A percentile compares a stretch with the other conserved stretches of the same genome.
These are phyloP conservation scores for Ophiostoma australiae DNA, from an alignment of 2,329 filamentous ascomycete genomes.

Conservation along the genomic window DNA sequence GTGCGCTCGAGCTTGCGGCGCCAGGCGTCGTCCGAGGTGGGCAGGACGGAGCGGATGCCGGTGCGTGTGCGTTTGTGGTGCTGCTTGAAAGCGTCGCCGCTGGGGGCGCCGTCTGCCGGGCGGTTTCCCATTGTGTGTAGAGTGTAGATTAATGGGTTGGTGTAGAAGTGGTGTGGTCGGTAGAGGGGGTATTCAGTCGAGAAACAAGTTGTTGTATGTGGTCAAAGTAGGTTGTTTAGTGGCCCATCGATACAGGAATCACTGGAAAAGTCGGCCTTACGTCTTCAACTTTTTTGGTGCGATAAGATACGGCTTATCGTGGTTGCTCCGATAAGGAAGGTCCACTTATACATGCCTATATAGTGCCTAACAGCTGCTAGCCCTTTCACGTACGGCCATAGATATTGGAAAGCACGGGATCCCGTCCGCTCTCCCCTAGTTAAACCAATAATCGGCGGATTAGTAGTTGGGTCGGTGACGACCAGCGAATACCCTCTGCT, in stretches of 20 bases:
- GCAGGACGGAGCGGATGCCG: conserved; percentile 24
- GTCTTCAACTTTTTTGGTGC: background rate
- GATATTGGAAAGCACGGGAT: no score
- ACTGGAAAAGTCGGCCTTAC: background rate
- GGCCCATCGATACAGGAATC: no score
- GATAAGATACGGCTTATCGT: background rate
- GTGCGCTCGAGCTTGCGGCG: conserved; percentile 48
- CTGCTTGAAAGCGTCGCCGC: conserved; percentile 2
- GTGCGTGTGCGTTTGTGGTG: conserved; percentile 24
- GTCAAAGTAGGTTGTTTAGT: background rate
- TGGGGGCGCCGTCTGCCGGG: conserved; percentile 10
- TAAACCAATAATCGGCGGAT: no score
- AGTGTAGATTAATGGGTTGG: no score
- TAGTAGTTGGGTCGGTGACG: no score
- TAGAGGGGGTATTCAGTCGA: no score
- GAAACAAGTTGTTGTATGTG: background rate
- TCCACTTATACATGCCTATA: background rate
- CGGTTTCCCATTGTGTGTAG: conserved; percentile 19
- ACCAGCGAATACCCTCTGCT: no score
- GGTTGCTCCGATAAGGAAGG: background rate
- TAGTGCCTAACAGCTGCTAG: no score
- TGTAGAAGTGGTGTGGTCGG: background rate
- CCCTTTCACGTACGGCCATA: no score
- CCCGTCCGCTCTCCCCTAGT: no score
- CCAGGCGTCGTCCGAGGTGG: conserved; percentile 27